Conservation (phyloP, 2,329 filamentous ascomycete genomes). For the Cladosporium phlei region DNA sequence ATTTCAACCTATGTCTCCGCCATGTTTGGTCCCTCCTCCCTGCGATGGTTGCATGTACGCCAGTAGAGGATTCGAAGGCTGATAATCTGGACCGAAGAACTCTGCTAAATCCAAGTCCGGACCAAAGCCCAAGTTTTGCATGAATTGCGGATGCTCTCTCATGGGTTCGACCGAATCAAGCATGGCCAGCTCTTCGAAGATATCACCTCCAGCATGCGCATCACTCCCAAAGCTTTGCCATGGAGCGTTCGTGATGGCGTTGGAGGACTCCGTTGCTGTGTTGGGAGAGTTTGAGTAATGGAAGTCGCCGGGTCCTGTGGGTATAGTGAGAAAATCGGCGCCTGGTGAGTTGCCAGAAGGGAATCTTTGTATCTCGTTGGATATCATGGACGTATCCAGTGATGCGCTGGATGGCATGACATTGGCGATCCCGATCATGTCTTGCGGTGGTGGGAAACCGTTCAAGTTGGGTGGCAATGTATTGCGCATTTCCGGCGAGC, state of each 20-base stretch:
- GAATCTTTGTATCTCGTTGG: background rate
- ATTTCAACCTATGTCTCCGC: constrained; percentile 10
- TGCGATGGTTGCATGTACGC: constrained; percentile 32
- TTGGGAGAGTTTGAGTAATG: constrained; percentile 1
- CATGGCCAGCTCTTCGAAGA: constrained; percentile 56
- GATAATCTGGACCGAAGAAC: constrained; percentile 41
- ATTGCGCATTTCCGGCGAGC: constrained; percentile 1
- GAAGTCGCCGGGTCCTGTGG: constrained; percentile 10
- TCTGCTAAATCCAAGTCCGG: constrained; percentile 58
- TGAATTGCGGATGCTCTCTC: constrained; percentile 58
- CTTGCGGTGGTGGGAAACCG: too few relatives aligned
- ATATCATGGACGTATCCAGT: too few relatives aligned
- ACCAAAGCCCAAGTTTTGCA: constrained; percentile 62
- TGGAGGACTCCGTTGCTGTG: background rate
- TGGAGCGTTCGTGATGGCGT: background rate
- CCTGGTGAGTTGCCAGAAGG: background rate
- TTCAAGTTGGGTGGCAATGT: background rate
- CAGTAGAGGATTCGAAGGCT: constrained; percentile 38
- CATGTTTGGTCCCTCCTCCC: background rate
- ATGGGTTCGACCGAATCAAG: constrained; percentile 49
- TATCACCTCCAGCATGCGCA: constrained; percentile 28
- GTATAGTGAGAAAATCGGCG: constrained; percentile 11
- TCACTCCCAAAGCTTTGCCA: constrained; percentile 6
- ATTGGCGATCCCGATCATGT: constrained; percentile 1
- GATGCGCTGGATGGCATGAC: background rate